A percentile compares a stretch with the other conserved stretches of the same genome.
Conservation (phyloP, 257 asterid species). For the Solanum corneliomulleri region DNA sequence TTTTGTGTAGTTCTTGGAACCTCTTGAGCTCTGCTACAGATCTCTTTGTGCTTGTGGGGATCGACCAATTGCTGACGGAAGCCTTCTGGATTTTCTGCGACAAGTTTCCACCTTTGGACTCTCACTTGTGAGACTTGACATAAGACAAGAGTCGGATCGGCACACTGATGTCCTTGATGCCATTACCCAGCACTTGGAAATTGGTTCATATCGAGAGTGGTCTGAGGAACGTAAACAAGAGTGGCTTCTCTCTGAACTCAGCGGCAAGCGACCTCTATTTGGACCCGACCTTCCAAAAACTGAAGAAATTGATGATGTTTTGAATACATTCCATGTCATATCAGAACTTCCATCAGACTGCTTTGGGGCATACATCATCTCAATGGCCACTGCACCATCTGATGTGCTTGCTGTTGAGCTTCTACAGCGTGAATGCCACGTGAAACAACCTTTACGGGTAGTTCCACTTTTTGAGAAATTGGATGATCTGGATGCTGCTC, state of each 20-base stretch:
- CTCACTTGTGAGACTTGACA: conserved; percentile 40
- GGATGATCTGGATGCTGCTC: conserved; percentile 36
- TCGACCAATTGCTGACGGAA: conserved; percentile 37
- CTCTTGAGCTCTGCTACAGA: conserved; percentile 40
- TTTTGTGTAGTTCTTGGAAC: conserved; percentile 33
- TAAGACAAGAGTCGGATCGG: conserved; percentile 42
- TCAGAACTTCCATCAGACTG: conserved; percentile 41
- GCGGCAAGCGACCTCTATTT: conserved; percentile 42
- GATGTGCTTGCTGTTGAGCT: conserved; percentile 49
- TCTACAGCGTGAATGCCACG: conserved; percentile 42
- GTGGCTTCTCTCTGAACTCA: conserved; percentile 41
- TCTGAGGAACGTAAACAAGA: conserved; percentile 36
- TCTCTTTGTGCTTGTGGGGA: conserved; percentile 47
- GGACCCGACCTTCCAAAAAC: conserved; percentile 41
- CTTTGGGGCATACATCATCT: conserved; percentile 39
- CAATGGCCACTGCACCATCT: conserved; percentile 44
- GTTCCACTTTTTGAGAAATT: conserved; percentile 50
- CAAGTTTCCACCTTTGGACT: conserved; percentile 48
- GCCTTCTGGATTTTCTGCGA: conserved; percentile 37
- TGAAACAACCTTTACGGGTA: conserved; percentile 28
- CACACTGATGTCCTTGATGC: conserved; percentile 45
- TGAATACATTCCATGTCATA: conserved; percentile 38
- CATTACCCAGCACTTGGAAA: conserved; percentile 31
- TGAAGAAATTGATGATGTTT: conserved; percentile 37
- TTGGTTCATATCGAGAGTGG: conserved; percentile 42